phyloP scores from a whole-genome alignment of 495 filamentous ascomycete species.

The Glonium stellatum region DNA sequence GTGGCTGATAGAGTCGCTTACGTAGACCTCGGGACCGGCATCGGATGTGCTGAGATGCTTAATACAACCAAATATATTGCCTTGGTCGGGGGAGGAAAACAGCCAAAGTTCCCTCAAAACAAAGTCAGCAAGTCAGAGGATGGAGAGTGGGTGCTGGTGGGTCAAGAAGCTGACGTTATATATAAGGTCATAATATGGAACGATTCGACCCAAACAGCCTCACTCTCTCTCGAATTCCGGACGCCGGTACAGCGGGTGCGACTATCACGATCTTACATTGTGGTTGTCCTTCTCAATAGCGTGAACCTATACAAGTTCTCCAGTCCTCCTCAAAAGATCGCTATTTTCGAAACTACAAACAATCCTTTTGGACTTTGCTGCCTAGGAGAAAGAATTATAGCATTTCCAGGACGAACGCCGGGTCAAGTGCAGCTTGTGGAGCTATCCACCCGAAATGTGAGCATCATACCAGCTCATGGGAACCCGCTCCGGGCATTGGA shows the following conservation, averaged over 20 bases:
- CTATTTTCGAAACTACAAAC: slow-evolving; percentile 76
- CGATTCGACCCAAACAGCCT: slow-evolving; percentile 67
- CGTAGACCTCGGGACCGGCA: slow-evolving; percentile 76
- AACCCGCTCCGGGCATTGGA: slow-evolving; percentile 71
- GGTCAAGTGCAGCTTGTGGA: slow-evolving; percentile 93
- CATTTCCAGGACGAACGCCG: slow-evolving; percentile 74
- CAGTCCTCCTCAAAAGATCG: slow-evolving; percentile 63
- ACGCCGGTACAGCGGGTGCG: slow-evolving; percentile 71
- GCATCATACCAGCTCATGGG: slow-evolving; percentile 88
- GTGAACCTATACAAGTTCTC: slow-evolving; percentile 78
- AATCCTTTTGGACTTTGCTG: slow-evolving; percentile 79
- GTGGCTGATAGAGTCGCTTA: background rate
- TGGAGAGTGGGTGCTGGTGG: slow-evolving; percentile 13
- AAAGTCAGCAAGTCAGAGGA: slow-evolving; percentile 50
- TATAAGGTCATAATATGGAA: slow-evolving; percentile 82
- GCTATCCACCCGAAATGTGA: slow-evolving; percentile 72
- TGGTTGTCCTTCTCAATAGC: slow-evolving; percentile 74
- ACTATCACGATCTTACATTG: slow-evolving; percentile 68
- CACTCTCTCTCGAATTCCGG: slow-evolving; percentile 65
- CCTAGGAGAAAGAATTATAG: slow-evolving; percentile 62
- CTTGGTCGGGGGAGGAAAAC: slow-evolving; percentile 79
- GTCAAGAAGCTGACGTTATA: slow-evolving; percentile 5
- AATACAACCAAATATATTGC: slow-evolving; percentile 82
- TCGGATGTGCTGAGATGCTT: slow-evolving; percentile 81
- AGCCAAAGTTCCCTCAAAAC: slow-evolving; percentile 80